Evolutionary conservation across 2,329 filamentous ascomycete species (phyloP).

Genomic region (Claviceps sp.): DNA sequence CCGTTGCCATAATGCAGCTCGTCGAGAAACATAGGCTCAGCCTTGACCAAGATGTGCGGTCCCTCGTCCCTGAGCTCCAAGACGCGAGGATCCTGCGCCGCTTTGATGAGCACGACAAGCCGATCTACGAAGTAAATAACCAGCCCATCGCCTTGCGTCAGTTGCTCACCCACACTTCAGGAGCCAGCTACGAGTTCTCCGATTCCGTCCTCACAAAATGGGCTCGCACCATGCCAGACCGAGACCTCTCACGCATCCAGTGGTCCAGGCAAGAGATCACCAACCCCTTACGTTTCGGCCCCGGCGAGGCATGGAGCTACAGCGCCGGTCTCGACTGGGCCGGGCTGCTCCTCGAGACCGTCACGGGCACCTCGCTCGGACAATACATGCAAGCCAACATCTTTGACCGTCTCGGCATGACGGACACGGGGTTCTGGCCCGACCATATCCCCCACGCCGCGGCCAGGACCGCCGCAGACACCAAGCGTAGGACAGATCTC

Average conservation of each 20-base stretch:
- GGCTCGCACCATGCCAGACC: conserved; percentile 20
- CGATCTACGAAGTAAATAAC: conserved; percentile 24
- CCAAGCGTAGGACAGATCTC: conserved; percentile 4
- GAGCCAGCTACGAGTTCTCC: conserved; percentile 29
- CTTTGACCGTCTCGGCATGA: conserved; percentile 23
- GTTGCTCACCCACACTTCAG: conserved; percentile 36
- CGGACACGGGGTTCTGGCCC: conserved; percentile 24
- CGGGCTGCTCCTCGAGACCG: conserved; percentile 27
- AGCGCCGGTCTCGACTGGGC: conserved; percentile 34
- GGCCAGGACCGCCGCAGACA: conserved; percentile 11
- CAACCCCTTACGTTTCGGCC: conserved; percentile 29
- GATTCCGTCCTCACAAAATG: conserved; percentile 27
- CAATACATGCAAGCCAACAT: conserved; percentile 24
- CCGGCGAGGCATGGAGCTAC: conserved; percentile 37
- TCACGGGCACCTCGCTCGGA: conserved; percentile 23
- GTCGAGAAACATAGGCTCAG: conserved; percentile 21
- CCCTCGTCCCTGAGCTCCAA: conserved; percentile 20
- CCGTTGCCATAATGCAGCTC: conserved; percentile 24
- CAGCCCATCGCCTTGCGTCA: conserved; percentile 26
- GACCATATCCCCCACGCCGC: conserved; percentile 13
- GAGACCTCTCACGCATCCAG: conserved; percentile 17
- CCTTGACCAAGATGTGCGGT: conserved; percentile 25
- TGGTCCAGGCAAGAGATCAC: conserved; percentile 24
- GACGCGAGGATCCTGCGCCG: conserved; percentile 23
- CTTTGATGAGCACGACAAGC: conserved; percentile 21